A percentile compares a stretch with the other conserved stretches of the same genome.
Evolutionary conservation across 192 early-diverging fungal species (phyloP).

Genomic region (Podila epigama): DNA sequence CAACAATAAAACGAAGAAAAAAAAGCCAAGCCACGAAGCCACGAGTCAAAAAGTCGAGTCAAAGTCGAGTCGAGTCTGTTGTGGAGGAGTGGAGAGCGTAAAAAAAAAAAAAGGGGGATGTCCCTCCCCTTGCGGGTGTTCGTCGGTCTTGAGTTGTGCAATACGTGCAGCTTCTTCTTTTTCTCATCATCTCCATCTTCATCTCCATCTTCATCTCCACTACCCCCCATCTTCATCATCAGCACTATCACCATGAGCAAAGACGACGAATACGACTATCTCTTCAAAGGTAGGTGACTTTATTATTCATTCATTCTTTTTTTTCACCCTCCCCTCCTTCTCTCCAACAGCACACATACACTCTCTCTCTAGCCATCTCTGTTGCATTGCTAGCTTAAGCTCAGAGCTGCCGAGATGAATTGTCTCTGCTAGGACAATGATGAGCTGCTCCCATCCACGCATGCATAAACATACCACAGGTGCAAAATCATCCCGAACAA

Average conservation of each 20-base stretch:
- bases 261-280: slow-evolving; percentile 86
- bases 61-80: too few relatives aligned
- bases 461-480: neutral
- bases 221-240: neutral
- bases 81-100: too few relatives aligned
- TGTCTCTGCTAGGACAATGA: neutral
- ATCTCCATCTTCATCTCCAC: slow-evolving; percentile 3
- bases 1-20: too few relatives aligned
- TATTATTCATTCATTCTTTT: too few relatives aligned
- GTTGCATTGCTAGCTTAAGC: too few relatives aligned
- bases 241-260: slow-evolving; percentile 46
- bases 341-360: neutral
- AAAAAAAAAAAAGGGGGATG: too few relatives aligned
- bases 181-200: neutral
- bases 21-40: too few relatives aligned
- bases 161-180: neutral
- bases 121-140: too few relatives aligned
- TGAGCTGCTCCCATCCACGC: slow-evolving; percentile 2
- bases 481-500: neutral
- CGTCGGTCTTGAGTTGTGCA: too few relatives aligned
- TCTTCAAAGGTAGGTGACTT: slow-evolving; percentile 77
- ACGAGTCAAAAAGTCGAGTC: too few relatives aligned
- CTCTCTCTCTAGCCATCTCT: too few relatives aligned
- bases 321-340: too few relatives aligned
- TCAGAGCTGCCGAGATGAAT: neutral